Conservation (phyloP, 2,329 filamentous ascomycete genomes). For the Talaromyces sp. region DNA sequence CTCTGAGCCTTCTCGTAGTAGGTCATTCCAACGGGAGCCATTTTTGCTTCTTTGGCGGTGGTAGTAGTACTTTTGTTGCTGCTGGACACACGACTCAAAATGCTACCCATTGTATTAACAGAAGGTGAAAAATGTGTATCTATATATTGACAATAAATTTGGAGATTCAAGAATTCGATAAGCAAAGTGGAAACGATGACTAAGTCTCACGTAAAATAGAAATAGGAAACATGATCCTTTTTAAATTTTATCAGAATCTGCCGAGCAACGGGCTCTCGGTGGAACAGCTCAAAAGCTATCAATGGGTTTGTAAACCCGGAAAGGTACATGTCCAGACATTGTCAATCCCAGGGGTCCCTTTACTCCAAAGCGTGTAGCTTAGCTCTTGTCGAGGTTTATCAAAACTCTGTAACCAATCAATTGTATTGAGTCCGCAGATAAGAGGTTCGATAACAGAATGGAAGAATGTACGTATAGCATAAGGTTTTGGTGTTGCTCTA, state of each 20-base stretch:
- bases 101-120: conserved; percentile 6
- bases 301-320: neutral
- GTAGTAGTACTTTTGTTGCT: neutral
- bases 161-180: neutral
- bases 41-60: conserved; percentile 13
- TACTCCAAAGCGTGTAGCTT: conserved; percentile 16
- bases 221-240: conserved; percentile 14
- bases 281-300: neutral
- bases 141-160: neutral
- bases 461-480: neutral
- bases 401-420: neutral
- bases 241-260: neutral
- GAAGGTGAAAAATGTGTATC: neutral
- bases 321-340: neutral
- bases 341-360: neutral
- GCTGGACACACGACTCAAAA: conserved; percentile 16
- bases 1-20: conserved; percentile 60
- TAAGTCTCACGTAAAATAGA: neutral
- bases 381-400: neutral
- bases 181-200: neutral
- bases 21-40: conserved; percentile 38
- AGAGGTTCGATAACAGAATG: neutral
- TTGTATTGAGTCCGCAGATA: neutral
- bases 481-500: neutral
- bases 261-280: neutral